Evolutionary conservation across 2,329 filamentous ascomycete species (phyloP), one percentile per base, ranked within the genome.

Genomic region (Colletotrichum scovillei): DNA sequence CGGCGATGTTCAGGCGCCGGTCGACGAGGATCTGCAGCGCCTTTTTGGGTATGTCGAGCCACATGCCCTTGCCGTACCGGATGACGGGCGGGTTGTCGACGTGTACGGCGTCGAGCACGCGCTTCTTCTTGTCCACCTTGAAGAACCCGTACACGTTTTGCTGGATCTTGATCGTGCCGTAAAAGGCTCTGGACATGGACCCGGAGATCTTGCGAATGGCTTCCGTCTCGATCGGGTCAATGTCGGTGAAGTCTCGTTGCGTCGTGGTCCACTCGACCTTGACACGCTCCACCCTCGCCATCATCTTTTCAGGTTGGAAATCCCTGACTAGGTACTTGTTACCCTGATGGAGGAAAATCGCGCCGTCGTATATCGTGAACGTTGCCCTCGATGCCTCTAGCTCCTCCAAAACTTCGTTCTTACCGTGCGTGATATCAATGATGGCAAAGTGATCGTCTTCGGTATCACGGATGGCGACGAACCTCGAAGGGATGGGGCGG

Each of bases 311-410:
- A 1, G 94, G 92, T 75, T 90, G 90, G 79, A 98, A 95, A 77
- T 98, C 95, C 77, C 95, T 93, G 65, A 99, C 94, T 2, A 98
- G 88, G 79, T 98, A 99, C 1, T 93, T 96, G 75, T 92, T 91
- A n/a, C 97, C 97, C 83, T 99, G 97, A 78, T 99, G 97, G 5
- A 99, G 87, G 84, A 97, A 99, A 75, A 99, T 98, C 57, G 95
- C 97, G 14, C 97, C 97, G 81, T 98, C 96, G 82, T 99, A 99
- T 73, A 99, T 90, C 1, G 95, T 98, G 82, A 98, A 98, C 76
- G 95, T 96, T 1, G 96, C 96, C n/a, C 97, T 91, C 1, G 94
- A 97, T 1, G 95, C 94, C 83, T 98, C 97, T n/a, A 99, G 89
- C 83, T 98, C 95, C 85, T 99, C 97, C 1, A 99, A 88, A 0